These are phyloP conservation scores for Aspergillus sparsus DNA, from an alignment of 495 filamentous ascomycete species.

Conservation along the genomic window DNA sequence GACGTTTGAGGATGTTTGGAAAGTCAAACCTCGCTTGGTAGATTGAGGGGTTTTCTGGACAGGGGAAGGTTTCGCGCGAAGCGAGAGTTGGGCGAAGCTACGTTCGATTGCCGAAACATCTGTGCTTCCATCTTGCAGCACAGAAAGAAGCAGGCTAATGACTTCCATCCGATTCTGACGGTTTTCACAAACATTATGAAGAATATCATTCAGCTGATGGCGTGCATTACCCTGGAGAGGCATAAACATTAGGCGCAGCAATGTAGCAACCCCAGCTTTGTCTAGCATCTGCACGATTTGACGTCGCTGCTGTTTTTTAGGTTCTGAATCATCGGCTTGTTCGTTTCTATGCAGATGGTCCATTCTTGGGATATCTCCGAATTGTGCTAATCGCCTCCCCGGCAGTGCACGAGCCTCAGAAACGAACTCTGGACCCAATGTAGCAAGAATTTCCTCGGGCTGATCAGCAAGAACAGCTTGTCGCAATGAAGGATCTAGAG, in stretches of 20 bases:
- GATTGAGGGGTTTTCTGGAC: conserved; percentile 76
- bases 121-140: conserved; percentile 92
- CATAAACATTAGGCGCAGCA: conserved; percentile 96
- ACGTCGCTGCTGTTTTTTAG: conserved; percentile 71
- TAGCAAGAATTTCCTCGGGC: conserved; percentile 82
- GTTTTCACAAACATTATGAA: conserved; percentile 89
- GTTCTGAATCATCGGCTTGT: conserved; percentile 43
- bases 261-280: conserved; percentile 89
- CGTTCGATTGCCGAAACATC: conserved; percentile 93
- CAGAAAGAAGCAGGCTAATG: conserved; percentile 87
- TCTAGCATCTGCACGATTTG: conserved; percentile 94
- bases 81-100: conserved; percentile 88
- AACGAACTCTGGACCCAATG: conserved; percentile 81
- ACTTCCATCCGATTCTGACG: conserved; percentile 91
- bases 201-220: conserved; percentile 76
- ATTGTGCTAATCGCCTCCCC: conserved; percentile 61
- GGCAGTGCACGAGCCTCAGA: conserved; percentile 78
- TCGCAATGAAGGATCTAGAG: conserved; percentile 80
- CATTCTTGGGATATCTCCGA: conserved; percentile 53
- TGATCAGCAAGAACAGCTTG: conserved; percentile 87
- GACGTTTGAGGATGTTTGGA: conserved; percentile 54
- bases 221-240: conserved; percentile 82
- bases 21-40: conserved; percentile 68
- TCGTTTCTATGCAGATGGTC: conserved; percentile 49
- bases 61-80: conserved; percentile 81